Conservation (phyloP, 805 yeast species). For the Saturnispora kantuleensis region DNA sequence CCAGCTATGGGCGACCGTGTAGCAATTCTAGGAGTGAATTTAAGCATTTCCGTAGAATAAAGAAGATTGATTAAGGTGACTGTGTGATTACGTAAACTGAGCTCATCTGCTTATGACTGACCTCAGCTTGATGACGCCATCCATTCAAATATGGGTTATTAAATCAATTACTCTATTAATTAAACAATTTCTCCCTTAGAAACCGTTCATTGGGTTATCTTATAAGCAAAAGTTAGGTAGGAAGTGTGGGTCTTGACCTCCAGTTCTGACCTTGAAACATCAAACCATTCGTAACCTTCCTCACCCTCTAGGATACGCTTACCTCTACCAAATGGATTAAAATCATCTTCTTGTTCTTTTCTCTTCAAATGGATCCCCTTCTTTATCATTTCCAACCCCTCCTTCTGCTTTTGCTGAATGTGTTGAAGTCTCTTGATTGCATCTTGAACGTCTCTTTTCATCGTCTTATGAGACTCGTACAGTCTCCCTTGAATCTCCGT, state of each 20-base stretch:
- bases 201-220: slow-evolving; percentile 8
- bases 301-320: slow-evolving; percentile 83
- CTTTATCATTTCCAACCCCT: slow-evolving; percentile 43
- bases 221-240: slow-evolving; percentile 80
- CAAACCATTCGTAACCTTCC: slow-evolving; percentile 62
- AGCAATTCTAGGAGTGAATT: no score
- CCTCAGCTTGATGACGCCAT: no score
- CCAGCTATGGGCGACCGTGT: no score
- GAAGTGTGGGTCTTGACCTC: slow-evolving; percentile 93
- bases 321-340: slow-evolving; percentile 92
- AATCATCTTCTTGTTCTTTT: slow-evolving; percentile 37
- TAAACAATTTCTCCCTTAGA: not conserved
- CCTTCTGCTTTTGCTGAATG: slow-evolving; percentile 61
- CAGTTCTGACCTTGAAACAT: slow-evolving; percentile 73
- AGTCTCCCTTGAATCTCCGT: slow-evolving; percentile 78
- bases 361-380: slow-evolving; percentile 11
- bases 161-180: not conserved
- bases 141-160: not conserved
- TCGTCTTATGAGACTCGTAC: slow-evolving; percentile 81
- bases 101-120: not conserved
- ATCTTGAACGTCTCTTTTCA: slow-evolving; percentile 75
- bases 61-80: no score
- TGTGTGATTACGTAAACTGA: no score
- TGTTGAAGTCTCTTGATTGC: slow-evolving; percentile 72
- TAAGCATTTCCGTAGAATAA: no score